Percentiles rank a stretch among this genome's conserved stretches.
These are phyloP conservation scores for Diospyros lotus DNA, from an alignment of 148 eudicot genomes.

Conservation along the genomic window DNA sequence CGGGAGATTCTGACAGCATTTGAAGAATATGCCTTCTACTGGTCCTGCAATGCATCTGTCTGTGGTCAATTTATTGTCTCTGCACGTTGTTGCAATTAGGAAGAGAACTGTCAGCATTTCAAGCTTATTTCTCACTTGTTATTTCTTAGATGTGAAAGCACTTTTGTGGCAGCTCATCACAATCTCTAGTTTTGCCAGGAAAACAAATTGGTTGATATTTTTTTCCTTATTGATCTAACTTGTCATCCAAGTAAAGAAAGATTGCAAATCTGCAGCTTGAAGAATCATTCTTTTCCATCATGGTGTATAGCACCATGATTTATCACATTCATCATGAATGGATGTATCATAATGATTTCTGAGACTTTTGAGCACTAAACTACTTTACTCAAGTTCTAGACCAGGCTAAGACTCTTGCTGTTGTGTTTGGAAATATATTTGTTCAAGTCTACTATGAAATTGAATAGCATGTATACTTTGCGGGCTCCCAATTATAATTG, in stretches of 20 bases:
- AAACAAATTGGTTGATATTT: not conserved
- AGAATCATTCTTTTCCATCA: no score
- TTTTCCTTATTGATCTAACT: not conserved
- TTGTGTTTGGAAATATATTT: no score
- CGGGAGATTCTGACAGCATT: not conserved
- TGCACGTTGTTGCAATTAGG: not conserved
- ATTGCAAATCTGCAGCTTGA: no score
- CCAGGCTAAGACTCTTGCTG: no score
- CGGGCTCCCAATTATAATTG: no score
- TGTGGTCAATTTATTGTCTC: not conserved
- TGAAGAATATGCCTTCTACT: conserved; percentile 1
- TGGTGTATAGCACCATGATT: no score
- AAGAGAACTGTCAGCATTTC: not conserved
- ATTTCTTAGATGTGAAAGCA: not conserved
- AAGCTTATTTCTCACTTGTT: not conserved
- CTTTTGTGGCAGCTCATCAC: not conserved
- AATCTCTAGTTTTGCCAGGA: not conserved
- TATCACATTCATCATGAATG: no score
- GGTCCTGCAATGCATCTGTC: not conserved
- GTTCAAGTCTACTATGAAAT: no score
- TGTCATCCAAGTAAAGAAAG: not conserved
- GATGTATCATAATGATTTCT: no score
- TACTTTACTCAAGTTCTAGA: no score
- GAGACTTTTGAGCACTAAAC: no score
- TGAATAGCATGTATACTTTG: no score